Conservation (phyloP, 371 early-diverging fungal species). For the Choanephora cucurbitarum region DNA sequence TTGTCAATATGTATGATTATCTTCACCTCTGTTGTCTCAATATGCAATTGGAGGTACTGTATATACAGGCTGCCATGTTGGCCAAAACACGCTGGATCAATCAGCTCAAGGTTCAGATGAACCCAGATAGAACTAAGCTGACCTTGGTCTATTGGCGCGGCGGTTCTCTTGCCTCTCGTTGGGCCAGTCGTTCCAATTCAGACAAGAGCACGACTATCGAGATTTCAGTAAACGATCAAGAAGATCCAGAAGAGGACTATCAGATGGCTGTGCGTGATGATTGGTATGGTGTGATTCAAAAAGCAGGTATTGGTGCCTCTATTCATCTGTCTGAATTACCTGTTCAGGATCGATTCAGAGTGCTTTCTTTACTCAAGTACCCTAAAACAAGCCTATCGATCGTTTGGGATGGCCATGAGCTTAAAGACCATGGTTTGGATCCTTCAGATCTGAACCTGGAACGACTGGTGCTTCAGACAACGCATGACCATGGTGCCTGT, state of each 20-base stretch:
- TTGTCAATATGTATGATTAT: slow-evolving; percentile 70
- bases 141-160: slow-evolving; percentile 66
- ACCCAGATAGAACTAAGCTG: slow-evolving; percentile 52
- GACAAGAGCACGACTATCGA: slow-evolving; percentile 23
- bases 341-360: slow-evolving; percentile 29
- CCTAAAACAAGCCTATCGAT: slow-evolving; percentile 39
- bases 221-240: slow-evolving; percentile 35
- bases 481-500: slow-evolving; percentile 49
- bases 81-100: slow-evolving; percentile 69
- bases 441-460: slow-evolving; percentile 55
- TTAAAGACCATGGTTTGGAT: slow-evolving; percentile 42
- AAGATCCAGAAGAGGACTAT: slow-evolving; percentile 20
- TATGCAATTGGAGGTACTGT: slow-evolving; percentile 67
- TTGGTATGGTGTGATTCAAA: slow-evolving; percentile 40
- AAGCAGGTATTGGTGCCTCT: slow-evolving; percentile 50
- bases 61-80: slow-evolving; percentile 61
- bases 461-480: slow-evolving; percentile 49
- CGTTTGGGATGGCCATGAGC: slow-evolving; percentile 41
- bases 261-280: slow-evolving; percentile 43
- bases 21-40: slow-evolving; percentile 67
- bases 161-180: slow-evolving; percentile 44
- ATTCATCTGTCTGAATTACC: slow-evolving; percentile 30
- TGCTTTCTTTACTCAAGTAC: slow-evolving; percentile 41
- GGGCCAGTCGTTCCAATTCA: slow-evolving; percentile 35
- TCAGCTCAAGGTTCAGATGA: slow-evolving; percentile 65